A percentile compares a stretch with the other conserved stretches of the same genome.
These are phyloP conservation scores for Stylonectria norvegica DNA, from an alignment of 2,329 filamentous ascomycete species.

Conservation along the genomic window DNA sequence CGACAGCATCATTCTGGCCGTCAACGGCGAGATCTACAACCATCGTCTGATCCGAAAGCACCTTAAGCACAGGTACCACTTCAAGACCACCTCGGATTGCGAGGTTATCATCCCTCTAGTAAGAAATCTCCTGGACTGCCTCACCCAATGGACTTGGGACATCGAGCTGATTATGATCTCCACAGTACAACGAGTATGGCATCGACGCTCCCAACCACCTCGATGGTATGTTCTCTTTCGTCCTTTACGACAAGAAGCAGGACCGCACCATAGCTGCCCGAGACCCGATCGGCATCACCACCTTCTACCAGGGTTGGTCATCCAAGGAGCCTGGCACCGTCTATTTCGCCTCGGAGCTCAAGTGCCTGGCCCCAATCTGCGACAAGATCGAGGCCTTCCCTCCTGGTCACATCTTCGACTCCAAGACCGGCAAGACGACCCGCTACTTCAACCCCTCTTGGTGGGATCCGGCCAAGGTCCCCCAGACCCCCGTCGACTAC, in stretches of 20 bases:
- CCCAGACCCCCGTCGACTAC: constrained; percentile 76
- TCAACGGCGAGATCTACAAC: constrained; percentile 99
- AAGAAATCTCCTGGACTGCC: constrained; percentile 35
- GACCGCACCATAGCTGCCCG: constrained; percentile 91
- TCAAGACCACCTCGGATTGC: constrained; percentile 98
- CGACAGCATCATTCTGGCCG: constrained; percentile 81
- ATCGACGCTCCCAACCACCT: constrained; percentile 89
- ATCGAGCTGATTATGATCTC: constrained; percentile 13
- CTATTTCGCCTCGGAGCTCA: constrained; percentile 96
- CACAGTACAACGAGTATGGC: constrained; percentile 84
- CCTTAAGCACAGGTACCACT: constrained; percentile 81
- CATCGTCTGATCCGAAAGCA: constrained; percentile 90
- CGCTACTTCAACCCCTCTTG: constrained; percentile 90
- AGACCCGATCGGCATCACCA: constrained; percentile 95
- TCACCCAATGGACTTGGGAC: constrained; percentile 2
- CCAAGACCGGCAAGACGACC: constrained; percentile 77
- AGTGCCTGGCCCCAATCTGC: constrained; percentile 88
- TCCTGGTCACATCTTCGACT: constrained; percentile 94
- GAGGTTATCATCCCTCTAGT: constrained; percentile 98
- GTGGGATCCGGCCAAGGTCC: constrained; percentile 81
- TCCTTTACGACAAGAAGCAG: constrained; percentile 92
- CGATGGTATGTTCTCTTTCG: constrained; percentile 99
- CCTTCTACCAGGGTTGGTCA: constrained; percentile 92
- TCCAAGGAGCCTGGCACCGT: constrained; percentile 78
- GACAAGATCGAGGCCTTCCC: constrained; percentile 94